These are phyloP conservation scores for Fomitopsis palustris DNA, from an alignment of 1,284 basidiomycete species.

Conservation along the genomic window DNA sequence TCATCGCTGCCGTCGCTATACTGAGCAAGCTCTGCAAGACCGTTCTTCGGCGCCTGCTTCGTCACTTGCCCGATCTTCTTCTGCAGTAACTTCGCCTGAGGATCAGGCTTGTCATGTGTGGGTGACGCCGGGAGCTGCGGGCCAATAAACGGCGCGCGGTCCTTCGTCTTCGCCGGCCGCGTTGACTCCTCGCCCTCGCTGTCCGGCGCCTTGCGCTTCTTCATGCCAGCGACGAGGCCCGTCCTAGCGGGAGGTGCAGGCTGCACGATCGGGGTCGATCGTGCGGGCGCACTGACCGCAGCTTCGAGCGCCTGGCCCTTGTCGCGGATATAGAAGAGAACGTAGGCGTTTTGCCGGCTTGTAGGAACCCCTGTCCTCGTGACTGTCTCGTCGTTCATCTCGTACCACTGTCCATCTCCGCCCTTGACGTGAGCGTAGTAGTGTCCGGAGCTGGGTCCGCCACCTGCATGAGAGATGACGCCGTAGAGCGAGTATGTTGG, in stretches of 20 bases:
- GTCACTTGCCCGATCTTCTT: constrained; percentile 53
- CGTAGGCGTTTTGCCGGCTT: constrained; percentile 82
- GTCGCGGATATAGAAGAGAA: constrained; percentile 88
- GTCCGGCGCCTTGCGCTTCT: constrained; percentile 50
- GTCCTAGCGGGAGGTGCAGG: constrained; percentile 26
- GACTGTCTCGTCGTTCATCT: constrained; percentile 93
- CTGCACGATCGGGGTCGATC: neutral
- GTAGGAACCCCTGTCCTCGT: constrained; percentile 44
- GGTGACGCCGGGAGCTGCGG: constrained; percentile 53
- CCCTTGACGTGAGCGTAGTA: constrained; percentile 89
- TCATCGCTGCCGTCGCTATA: constrained; percentile 55
- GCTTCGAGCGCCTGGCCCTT: constrained; percentile 69
- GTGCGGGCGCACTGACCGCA: constrained; percentile 37
- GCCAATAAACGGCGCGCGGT: constrained; percentile 55
- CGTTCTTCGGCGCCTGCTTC: constrained; percentile 30
- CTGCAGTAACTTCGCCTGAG: constrained; percentile 57
- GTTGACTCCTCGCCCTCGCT: constrained; percentile 41
- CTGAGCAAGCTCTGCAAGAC: constrained; percentile 45
- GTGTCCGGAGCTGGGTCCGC: constrained; percentile 93
- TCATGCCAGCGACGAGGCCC: constrained; percentile 54
- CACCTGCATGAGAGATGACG: constrained; percentile 91
- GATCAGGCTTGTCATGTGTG: constrained; percentile 39
- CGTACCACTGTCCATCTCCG: constrained; percentile 74
- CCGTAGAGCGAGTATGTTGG: constrained; percentile 89
- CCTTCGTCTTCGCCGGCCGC: constrained; percentile 41